These are phyloP conservation scores for Vitis hybrid DNA, from an alignment of 177 flowering plant genomes.

Conservation along the genomic window DNA sequence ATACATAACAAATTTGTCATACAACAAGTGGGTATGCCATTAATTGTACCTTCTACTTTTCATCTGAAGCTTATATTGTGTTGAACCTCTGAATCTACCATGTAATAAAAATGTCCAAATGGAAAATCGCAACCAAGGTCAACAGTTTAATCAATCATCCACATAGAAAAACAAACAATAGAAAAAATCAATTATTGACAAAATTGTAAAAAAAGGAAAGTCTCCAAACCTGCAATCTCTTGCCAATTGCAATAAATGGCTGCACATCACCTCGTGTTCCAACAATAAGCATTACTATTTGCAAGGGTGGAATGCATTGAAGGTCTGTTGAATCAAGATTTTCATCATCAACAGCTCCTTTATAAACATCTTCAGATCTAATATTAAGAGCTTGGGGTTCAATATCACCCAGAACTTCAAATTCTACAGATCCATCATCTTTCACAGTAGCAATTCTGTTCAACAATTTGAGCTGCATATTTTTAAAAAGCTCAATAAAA, in stretches of 20 bases:
- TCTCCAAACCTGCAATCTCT: constrained; percentile 76
- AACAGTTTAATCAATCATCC: background rate
- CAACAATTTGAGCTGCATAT: constrained; percentile 80
- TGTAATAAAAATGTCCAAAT: background rate
- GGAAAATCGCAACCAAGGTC: background rate
- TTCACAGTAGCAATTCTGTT: constrained; percentile 95
- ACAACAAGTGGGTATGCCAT: background rate
- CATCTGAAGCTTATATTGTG: background rate
- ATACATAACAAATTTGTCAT: background rate
- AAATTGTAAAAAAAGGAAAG: background rate
- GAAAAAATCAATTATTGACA: background rate
- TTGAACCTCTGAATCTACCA: background rate
- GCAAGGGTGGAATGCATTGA: constrained; percentile 78
- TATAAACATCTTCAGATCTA: constrained; percentile 34
- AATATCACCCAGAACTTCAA: constrained; percentile 79
- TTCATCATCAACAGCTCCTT: constrained; percentile 58
- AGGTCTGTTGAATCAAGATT: constrained; percentile 55
- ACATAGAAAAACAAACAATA: background rate
- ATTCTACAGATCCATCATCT: constrained; percentile 91
- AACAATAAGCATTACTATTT: constrained; percentile 95
- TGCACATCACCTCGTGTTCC: constrained; percentile 99
- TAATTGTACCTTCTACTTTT: background rate
- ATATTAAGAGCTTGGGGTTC: constrained; percentile 38
- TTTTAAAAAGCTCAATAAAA: constrained; percentile 21
- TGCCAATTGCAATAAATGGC: constrained; percentile 97